Evolutionary conservation across 495 filamentous ascomycete species (phyloP).

Genomic region (Peziza echinospora): DNA sequence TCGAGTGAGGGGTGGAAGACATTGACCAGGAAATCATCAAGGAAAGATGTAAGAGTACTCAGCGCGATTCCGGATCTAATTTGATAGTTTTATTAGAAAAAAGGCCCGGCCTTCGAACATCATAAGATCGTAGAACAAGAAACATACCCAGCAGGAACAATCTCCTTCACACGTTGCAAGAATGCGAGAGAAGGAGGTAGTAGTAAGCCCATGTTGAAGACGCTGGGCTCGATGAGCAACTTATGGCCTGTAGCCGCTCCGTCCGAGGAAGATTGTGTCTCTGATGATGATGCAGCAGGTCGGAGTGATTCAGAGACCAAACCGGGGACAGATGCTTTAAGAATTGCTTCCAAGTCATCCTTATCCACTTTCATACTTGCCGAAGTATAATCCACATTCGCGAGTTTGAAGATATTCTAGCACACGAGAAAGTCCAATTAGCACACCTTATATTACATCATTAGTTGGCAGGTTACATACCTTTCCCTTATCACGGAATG

Average conservation of each 20-base stretch:
- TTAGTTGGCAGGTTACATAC: too few relatives aligned
- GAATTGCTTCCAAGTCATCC: conserved; percentile 74
- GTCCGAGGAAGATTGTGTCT: conserved; percentile 28
- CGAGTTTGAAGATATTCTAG: conserved; percentile 80
- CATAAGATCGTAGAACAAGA: too few relatives aligned
- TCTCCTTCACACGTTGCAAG: conserved; percentile 70
- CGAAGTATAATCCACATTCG: conserved; percentile 57
- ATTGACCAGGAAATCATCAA: conserved; percentile 95
- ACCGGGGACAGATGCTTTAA: conserved; percentile 76
- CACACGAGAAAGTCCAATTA: not conserved
- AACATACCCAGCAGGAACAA: conserved; percentile 72
- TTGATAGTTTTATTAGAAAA: not conserved
- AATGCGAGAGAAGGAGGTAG: conserved; percentile 88
- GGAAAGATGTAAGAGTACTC: conserved; percentile 76
- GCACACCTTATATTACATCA: too few relatives aligned
- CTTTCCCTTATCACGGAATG: conserved; percentile 46
- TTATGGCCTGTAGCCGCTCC: conserved; percentile 54
- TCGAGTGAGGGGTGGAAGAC: conserved; percentile 94
- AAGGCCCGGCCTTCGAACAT: conserved; percentile 1
- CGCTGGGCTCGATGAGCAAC: conserved; percentile 78
- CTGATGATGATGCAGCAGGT: conserved; percentile 17
- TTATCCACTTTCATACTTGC: conserved; percentile 52
- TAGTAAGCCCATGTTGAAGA: conserved; percentile 91
- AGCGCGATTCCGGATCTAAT: conserved; percentile 51
- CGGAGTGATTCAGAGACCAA: conserved; percentile 59